Evolutionary conservation across 2,329 filamentous ascomycete species (phyloP).

Genomic region (Venturiaceae sp.): DNA sequence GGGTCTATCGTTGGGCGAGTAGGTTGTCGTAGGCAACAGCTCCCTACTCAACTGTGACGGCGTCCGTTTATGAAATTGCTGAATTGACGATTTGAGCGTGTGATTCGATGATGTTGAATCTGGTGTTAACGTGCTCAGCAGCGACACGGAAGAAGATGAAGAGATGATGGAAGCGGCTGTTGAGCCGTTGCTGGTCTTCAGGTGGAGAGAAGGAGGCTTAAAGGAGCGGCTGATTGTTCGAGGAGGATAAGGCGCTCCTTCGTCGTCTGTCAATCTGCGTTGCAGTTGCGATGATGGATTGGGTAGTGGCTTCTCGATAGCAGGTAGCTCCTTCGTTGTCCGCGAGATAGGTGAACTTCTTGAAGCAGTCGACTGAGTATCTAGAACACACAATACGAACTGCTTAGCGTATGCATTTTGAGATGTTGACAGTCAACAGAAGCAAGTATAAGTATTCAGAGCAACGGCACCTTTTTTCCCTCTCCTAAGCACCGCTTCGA

Average conservation of each 20-base stretch:
- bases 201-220: constrained; percentile 1
- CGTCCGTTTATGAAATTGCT: neutral
- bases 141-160: constrained; percentile 3
- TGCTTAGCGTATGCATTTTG: too few relatives aligned
- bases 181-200: constrained; percentile 8
- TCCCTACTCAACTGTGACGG: neutral
- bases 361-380: neutral
- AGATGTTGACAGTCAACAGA: too few relatives aligned
- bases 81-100: neutral
- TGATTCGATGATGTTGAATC: neutral
- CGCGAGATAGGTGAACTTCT: neutral
- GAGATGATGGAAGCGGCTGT: constrained; percentile 1
- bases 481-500: neutral
- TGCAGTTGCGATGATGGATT: neutral
- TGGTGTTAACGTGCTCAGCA: neutral
- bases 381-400: too few relatives aligned
- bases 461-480: neutral
- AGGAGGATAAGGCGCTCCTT: neutral
- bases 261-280: neutral
- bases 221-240: neutral
- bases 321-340: neutral
- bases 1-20: neutral
- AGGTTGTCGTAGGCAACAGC: neutral
- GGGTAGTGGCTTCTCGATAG: neutral
- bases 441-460: too few relatives aligned